These are phyloP conservation scores for Ceriops decandra DNA, from an alignment of 345 rosid genomes.

Conservation along the genomic window DNA sequence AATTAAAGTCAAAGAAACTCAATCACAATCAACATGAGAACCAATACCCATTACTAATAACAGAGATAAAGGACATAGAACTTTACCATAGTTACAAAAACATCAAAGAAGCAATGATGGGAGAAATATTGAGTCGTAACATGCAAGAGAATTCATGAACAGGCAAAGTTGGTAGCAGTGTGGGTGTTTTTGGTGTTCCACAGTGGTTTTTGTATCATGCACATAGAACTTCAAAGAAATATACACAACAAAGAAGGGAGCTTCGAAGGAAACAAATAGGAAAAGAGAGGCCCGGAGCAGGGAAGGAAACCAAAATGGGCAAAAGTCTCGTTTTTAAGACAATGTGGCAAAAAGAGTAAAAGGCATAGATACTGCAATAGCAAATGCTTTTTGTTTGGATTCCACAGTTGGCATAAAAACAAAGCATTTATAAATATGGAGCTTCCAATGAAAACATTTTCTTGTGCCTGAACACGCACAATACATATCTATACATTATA, in stretches of 20 bases:
- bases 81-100: slow-evolving; percentile 15
- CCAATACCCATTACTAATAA: slow-evolving; percentile 31
- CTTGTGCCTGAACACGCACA: too few species aligned
- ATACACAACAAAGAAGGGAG: not conserved
- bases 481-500: too few species aligned
- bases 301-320: slow-evolving; percentile 10
- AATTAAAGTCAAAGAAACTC: slow-evolving; percentile 14
- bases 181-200: not conserved
- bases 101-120: slow-evolving; percentile 25
- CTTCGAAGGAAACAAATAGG: not conserved
- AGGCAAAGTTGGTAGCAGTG: not conserved
- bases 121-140: slow-evolving; percentile 19
- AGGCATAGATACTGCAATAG: not conserved
- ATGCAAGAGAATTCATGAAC: slow-evolving; percentile 23
- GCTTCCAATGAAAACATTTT: too few species aligned
- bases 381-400: not conserved
- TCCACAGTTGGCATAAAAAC: too few species aligned
- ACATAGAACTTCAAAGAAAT: slow-evolving; percentile 8
- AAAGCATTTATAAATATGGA: too few species aligned
- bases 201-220: slow-evolving; percentile 28
- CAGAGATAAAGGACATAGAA: not conserved
- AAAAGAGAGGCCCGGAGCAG: not conserved
- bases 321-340: slow-evolving; percentile 17
- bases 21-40: slow-evolving; percentile 26
- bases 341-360: slow-evolving; percentile 24